Evolutionary conservation across 352 stramenopile genomes (phyloP).

Genomic region (Blastocystis sp.): DNA sequence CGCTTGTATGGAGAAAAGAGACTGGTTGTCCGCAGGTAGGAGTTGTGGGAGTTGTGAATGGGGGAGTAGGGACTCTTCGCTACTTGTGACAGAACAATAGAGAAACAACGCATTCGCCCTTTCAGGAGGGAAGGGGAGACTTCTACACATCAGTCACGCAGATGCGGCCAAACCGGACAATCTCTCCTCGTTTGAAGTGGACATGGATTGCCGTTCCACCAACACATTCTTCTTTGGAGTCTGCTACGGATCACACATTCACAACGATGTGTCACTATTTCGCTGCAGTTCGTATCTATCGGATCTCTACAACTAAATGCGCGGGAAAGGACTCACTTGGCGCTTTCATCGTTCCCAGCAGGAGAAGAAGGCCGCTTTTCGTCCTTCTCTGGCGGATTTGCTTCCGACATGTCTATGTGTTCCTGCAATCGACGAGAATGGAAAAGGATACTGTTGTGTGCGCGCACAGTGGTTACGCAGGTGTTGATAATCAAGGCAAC

Average conservation of each 20-base stretch:
- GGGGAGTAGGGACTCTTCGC: slow-evolving; percentile 27
- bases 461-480: background rate
- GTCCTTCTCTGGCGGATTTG: background rate
- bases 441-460: background rate
- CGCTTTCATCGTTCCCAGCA: background rate
- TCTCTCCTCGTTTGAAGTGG: too few relatives aligned
- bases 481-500: background rate
- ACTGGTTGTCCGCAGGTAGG: background rate
- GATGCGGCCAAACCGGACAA: too few relatives aligned
- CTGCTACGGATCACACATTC: too few relatives aligned
- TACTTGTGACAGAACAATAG: background rate
- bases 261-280: too few relatives aligned
- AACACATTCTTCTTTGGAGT: too few relatives aligned
- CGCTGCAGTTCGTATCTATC: too few relatives aligned
- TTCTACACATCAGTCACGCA: too few relatives aligned
- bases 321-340: background rate
- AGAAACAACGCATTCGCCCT: too few relatives aligned
- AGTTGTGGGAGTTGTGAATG: background rate
- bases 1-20: slow-evolving; percentile 47
- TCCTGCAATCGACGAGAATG: too few relatives aligned
- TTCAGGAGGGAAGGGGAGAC: too few relatives aligned
- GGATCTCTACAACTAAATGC: too few relatives aligned
- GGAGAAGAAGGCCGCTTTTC: background rate
- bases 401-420: background rate
- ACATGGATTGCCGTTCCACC: too few relatives aligned